These are phyloP conservation scores for Daldinia loculata DNA, from an alignment of 495 filamentous ascomycete species.

Conservation along the genomic window DNA sequence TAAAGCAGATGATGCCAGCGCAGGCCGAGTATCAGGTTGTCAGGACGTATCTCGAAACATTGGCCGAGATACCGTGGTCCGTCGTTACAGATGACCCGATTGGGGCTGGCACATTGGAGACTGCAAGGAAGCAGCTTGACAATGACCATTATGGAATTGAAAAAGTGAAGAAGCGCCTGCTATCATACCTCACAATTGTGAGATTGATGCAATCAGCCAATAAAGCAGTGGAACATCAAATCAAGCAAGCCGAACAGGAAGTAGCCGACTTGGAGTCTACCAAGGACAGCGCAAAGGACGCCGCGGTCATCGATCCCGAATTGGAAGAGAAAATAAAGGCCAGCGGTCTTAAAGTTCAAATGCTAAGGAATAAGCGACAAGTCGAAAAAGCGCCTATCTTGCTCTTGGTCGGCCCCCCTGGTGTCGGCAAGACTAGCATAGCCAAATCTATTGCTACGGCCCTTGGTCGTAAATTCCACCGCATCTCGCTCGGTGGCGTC, in stretches of 20 bases:
- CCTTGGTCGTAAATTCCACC: slow-evolving; percentile 93
- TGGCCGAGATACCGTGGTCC: slow-evolving; percentile 94
- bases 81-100: slow-evolving; percentile 86
- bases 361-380: slow-evolving; percentile 76
- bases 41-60: slow-evolving; percentile 92
- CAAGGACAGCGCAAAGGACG: slow-evolving; percentile 44
- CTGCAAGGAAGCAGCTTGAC: slow-evolving; percentile 89
- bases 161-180: slow-evolving; percentile 94
- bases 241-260: slow-evolving; percentile 71
- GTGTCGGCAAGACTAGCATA: slow-evolving; percentile 94
- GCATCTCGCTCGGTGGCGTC: slow-evolving; percentile 96
- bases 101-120: slow-evolving; percentile 77
- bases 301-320: slow-evolving; percentile 41
- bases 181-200: slow-evolving; percentile 96
- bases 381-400: slow-evolving; percentile 96
- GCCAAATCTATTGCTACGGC: slow-evolving; percentile 94
- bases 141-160: slow-evolving; percentile 97
- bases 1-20: slow-evolving; percentile 93
- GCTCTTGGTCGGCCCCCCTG: slow-evolving; percentile 91
- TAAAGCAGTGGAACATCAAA: slow-evolving; percentile 76
- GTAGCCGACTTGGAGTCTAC: slow-evolving; percentile 55
- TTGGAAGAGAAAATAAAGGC: slow-evolving; percentile 56
- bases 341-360: slow-evolving; percentile 67
- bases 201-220: slow-evolving; percentile 93
- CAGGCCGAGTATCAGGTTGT: slow-evolving; percentile 96